Evolutionary conservation across 345 rosid species (phyloP).

Genomic region (Adansonia digitata): DNA sequence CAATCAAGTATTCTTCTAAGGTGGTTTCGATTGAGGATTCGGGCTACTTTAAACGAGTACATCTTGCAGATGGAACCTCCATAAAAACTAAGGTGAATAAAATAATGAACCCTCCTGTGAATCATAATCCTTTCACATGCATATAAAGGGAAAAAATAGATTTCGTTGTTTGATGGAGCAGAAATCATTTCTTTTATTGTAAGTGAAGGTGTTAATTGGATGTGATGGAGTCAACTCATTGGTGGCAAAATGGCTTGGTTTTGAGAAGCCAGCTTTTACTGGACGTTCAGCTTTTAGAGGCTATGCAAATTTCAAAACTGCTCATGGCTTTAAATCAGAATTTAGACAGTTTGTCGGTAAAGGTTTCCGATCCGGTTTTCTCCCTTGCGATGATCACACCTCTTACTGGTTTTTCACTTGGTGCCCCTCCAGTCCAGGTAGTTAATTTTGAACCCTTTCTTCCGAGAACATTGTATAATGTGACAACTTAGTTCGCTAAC

Average conservation of each 20-base stretch:
- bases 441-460: not conserved
- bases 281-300: slow-evolving; percentile 33
- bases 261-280: slow-evolving; percentile 11
- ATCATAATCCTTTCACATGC: too few species aligned
- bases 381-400: slow-evolving; percentile 24
- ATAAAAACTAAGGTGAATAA: not conserved
- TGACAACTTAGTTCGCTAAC: not conserved
- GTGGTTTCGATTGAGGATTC: slow-evolving; percentile 54
- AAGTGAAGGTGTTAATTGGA: slow-evolving; percentile 30
- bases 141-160: too few species aligned
- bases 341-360: slow-evolving; percentile 12
- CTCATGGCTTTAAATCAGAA: slow-evolving; percentile 23
- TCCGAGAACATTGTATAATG: not conserved
- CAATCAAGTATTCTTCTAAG: slow-evolving; percentile 46
- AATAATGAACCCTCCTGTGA: not conserved
- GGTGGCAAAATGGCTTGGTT: slow-evolving; percentile 30
- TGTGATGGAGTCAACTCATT: slow-evolving; percentile 41
- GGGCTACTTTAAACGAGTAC: slow-evolving; percentile 29
- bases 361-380: slow-evolving; percentile 23
- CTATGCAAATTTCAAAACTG: slow-evolving; percentile 18
- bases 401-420: slow-evolving; percentile 29
- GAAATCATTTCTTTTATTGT: not conserved
- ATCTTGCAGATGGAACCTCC: not conserved
- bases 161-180: not conserved
- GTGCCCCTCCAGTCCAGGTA: slow-evolving; percentile 20